Conservation (phyloP, 495 filamentous ascomycete species). For the Penicillium parvum region DNA sequence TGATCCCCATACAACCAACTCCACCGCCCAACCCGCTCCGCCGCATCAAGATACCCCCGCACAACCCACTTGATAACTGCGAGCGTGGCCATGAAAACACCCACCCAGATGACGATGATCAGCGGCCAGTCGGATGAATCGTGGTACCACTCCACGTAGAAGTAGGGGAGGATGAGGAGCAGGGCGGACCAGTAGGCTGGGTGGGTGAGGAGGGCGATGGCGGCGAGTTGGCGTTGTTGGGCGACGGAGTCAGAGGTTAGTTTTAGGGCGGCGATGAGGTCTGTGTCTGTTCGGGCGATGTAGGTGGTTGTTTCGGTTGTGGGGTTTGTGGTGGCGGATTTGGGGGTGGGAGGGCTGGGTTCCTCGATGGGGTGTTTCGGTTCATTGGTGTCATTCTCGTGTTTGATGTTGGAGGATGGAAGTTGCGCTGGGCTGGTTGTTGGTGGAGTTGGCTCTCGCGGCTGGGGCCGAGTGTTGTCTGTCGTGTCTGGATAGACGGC, state of each 20-base stretch:
- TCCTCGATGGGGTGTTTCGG: too few species aligned
- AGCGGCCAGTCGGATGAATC: constrained; percentile 19
- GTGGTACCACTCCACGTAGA: constrained; percentile 37
- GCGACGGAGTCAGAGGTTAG: constrained; percentile 57
- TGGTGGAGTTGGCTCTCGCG: too few species aligned
- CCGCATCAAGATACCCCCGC: constrained; percentile 45
- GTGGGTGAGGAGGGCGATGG: constrained; percentile 48
- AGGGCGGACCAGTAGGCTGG: constrained; percentile 39
- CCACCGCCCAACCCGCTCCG: constrained; percentile 48
- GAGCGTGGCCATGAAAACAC: constrained; percentile 43
- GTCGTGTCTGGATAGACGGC: too few species aligned
- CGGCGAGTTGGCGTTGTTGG: constrained; percentile 58
- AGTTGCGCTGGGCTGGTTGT: too few species aligned
- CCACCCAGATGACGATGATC: constrained; percentile 30
- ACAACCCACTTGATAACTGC: constrained; percentile 35
- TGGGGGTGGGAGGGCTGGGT: too few species aligned
- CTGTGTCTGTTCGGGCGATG: constrained; percentile 24
- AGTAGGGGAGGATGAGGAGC: constrained; percentile 29
- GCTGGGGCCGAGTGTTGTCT: too few species aligned
- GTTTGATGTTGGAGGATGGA: too few species aligned
- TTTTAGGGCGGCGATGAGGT: constrained; percentile 42
- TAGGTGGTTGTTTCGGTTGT: constrained; percentile 6
- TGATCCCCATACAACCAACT: constrained; percentile 35
- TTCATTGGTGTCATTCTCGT: too few species aligned
- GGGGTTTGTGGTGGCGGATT: too few species aligned